Percentiles rank a stretch among this genome's conserved stretches.
Evolutionary conservation across 2,329 filamentous ascomycete genomes (phyloP).

Genomic region (Fusarium sp.): DNA sequence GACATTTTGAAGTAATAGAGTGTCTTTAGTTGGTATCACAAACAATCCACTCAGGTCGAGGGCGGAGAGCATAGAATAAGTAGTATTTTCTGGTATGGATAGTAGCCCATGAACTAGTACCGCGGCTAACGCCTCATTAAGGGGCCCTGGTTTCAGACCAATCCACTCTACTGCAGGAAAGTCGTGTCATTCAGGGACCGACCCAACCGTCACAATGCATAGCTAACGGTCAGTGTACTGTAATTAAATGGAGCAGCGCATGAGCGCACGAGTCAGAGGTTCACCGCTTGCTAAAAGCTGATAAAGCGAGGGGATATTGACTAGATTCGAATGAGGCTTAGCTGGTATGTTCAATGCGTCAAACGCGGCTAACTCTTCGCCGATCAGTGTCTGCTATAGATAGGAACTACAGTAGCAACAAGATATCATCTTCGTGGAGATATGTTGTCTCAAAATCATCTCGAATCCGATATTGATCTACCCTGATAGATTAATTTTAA

Average conservation of each 20-base stretch:
- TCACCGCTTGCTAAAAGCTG: neutral
- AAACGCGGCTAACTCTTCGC: neutral
- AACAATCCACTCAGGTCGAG: neutral
- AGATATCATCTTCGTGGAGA: neutral
- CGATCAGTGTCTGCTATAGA: neutral
- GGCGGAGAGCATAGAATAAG: neutral
- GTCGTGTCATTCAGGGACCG: neutral
- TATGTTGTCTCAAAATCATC: too few relatives aligned
- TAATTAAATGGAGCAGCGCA: neutral
- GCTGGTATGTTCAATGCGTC: neutral
- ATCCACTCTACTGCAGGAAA: neutral
- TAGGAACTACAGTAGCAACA: too few relatives aligned
- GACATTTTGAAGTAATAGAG: neutral
- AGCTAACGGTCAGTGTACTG: neutral
- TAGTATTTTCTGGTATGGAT: neutral
- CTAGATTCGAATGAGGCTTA: constrained; percentile 1
- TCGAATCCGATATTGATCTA: neutral
- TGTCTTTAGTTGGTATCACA: neutral
- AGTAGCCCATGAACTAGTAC: too few relatives aligned
- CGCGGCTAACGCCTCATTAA: too few relatives aligned
- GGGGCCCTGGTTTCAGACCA: neutral
- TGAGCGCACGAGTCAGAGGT: neutral
- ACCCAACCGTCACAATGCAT: neutral
- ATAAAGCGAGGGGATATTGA: neutral
- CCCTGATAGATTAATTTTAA: too few relatives aligned